Percentiles rank a stretch among this genome's conserved stretches.
Evolutionary conservation across 371 early-diverging fungal genomes (phyloP).

Genomic region (Pancytospora epiphaga): DNA sequence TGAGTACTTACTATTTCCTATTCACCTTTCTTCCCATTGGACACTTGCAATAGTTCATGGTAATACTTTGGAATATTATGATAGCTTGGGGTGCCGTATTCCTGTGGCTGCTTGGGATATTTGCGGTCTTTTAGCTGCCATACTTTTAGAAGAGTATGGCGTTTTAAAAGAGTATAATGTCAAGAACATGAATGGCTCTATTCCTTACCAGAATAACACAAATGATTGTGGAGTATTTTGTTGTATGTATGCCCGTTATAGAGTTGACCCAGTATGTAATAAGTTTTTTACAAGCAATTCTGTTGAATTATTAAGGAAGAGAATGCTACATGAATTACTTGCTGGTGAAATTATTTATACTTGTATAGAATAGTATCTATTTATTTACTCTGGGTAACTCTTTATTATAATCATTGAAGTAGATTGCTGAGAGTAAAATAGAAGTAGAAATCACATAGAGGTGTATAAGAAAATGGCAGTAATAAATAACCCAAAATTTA

Average conservation of each 20-base stretch:
- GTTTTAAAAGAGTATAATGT: neutral
- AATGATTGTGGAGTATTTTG: constrained; percentile 93
- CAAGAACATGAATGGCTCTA: constrained; percentile 47
- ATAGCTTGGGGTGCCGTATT: constrained; percentile 68
- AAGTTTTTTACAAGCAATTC: neutral
- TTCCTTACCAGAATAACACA: constrained; percentile 74
- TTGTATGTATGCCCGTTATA: constrained; percentile 70
- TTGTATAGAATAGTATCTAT: neutral
- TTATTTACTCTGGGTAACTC: too few relatives aligned
- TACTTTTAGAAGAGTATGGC: constrained; percentile 68
- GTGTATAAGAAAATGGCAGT: too few relatives aligned
- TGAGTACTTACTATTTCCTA: constrained; percentile 72
- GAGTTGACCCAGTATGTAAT: neutral
- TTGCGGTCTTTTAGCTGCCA: constrained; percentile 60
- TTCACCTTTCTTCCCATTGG: constrained; percentile 79
- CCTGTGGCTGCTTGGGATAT: constrained; percentile 61
- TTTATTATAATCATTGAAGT: too few relatives aligned
- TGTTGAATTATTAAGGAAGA: neutral
- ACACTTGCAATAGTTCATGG: constrained; percentile 66
- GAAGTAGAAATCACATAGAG: too few relatives aligned
- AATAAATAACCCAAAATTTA: too few relatives aligned
- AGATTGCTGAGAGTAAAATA: too few relatives aligned
- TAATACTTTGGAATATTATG: constrained; percentile 70
- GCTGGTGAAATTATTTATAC: constrained; percentile 16
- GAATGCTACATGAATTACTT: constrained; percentile 18